phyloP scores from a whole-genome alignment of 139 green algal species.

The Spirogloea muscicola region DNA sequence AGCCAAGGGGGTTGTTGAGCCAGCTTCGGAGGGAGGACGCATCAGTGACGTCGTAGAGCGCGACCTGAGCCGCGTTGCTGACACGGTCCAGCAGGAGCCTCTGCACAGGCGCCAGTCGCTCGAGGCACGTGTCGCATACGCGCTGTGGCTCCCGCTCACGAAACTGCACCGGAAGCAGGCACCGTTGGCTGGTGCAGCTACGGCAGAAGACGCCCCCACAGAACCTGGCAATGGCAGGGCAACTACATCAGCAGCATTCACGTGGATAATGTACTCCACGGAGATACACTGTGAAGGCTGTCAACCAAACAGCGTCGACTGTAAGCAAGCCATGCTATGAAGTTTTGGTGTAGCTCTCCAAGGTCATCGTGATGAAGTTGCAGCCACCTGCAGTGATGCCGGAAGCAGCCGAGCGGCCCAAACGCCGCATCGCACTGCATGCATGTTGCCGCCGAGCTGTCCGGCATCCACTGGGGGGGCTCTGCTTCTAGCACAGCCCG shows the following conservation, averaged over 20 bases:
- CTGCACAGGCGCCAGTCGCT: slow-evolving; percentile 29
- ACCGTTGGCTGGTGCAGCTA: slow-evolving; percentile 6
- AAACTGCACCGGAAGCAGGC: slow-evolving; percentile 27
- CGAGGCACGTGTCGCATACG: slow-evolving; percentile 42
- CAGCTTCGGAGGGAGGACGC: slow-evolving; percentile 15
- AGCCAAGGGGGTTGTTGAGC: slow-evolving; percentile 36
- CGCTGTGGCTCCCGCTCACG: slow-evolving; percentile 30
- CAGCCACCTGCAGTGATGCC: slow-evolving; percentile 44
- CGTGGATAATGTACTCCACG: background rate
- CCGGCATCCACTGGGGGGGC: slow-evolving; percentile 39
- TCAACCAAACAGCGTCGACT: too few species aligned
- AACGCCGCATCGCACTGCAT: slow-evolving; percentile 37
- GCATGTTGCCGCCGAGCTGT: slow-evolving; percentile 15
- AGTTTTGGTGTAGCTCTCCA: too few species aligned
- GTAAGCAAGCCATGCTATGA: too few species aligned
- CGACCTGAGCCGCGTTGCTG: slow-evolving; percentile 26
- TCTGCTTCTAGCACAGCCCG: slow-evolving; percentile 23
- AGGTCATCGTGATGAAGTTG: too few species aligned
- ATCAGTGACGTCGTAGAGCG: slow-evolving; percentile 44
- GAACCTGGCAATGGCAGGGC: slow-evolving; percentile 18
- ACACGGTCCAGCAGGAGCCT: slow-evolving; percentile 13
- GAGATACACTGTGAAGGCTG: too few species aligned
- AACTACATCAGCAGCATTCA: background rate
- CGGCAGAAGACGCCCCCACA: slow-evolving; percentile 21
- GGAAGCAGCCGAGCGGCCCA: slow-evolving; percentile 6